Evolutionary conservation across 2,329 filamentous ascomycete species (phyloP).

Genomic region (Fusarium armeniacum): DNA sequence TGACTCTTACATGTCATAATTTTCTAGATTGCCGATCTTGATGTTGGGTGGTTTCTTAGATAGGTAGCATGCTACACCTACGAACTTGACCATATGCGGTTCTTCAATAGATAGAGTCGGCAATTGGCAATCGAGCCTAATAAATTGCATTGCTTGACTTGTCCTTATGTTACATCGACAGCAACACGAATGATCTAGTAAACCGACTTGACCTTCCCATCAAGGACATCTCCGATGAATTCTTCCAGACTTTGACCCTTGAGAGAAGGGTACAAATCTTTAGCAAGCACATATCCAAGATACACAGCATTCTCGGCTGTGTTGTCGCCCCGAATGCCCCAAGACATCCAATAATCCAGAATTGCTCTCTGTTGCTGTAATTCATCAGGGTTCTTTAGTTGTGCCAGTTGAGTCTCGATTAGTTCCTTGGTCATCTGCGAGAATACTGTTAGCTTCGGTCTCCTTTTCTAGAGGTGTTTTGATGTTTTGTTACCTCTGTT

Average conservation of each 20-base stretch:
- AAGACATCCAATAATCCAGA: constrained; percentile 22
- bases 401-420: background rate
- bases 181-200: background rate
- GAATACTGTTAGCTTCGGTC: background rate
- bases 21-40: background rate
- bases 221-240: background rate
- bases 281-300: constrained; percentile 19
- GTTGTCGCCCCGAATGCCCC: constrained; percentile 25
- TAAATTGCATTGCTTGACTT: background rate
- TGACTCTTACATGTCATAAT: too few relatives aligned
- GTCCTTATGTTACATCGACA: background rate
- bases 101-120: background rate
- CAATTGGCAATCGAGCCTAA: background rate
- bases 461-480: rapidly evolving
- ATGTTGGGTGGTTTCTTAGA: background rate
- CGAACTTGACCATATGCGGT: background rate
- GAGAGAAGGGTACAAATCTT: constrained; percentile 16
- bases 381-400: background rate
- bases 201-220: constrained; percentile 6
- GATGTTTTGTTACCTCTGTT: background rate
- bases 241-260: constrained; percentile 9
- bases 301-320: constrained; percentile 13
- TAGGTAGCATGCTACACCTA: background rate
- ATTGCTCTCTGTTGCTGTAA: background rate
- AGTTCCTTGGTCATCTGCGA: constrained; percentile 12